Percentiles rank a stretch among this genome's conserved stretches.
Evolutionary conservation across 1,139 yeast genomes (phyloP).

Genomic region (Casaregolazyma suthepensis): DNA sequence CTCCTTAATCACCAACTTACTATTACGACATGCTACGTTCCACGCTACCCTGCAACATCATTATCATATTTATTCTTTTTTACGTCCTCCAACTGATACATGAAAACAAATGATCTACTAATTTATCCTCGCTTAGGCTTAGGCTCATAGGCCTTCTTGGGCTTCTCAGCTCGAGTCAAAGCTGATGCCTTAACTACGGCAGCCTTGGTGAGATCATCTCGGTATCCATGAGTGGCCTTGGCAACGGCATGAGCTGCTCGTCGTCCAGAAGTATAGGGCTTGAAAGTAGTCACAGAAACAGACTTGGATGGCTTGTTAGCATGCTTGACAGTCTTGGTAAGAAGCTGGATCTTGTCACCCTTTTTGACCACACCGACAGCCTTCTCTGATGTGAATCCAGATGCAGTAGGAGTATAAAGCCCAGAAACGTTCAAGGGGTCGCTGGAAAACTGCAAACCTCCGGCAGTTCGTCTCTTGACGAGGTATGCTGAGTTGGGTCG

Average conservation of each 20-base stretch:
- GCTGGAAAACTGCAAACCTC: slow-evolving; percentile 40
- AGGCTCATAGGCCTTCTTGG: slow-evolving; percentile 34
- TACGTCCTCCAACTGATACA: not conserved
- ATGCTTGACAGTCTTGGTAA: slow-evolving; percentile 39
- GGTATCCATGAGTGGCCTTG: slow-evolving; percentile 42
- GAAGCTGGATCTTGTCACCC: slow-evolving; percentile 37
- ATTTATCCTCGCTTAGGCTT: slow-evolving; percentile 22
- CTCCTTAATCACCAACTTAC: no score
- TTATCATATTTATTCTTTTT: slow-evolving; percentile 6
- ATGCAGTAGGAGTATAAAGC: slow-evolving; percentile 40
- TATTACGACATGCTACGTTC: not conserved
- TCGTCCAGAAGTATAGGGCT: slow-evolving; percentile 39
- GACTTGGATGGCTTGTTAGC: slow-evolving; percentile 41
- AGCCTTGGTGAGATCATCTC: slow-evolving; percentile 41
- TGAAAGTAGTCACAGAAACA: slow-evolving; percentile 36
- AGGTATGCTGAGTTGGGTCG: slow-evolving; percentile 42
- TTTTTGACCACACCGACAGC: slow-evolving; percentile 40
- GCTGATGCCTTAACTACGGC: slow-evolving; percentile 43
- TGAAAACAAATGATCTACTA: not conserved
- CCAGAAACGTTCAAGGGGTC: slow-evolving; percentile 47
- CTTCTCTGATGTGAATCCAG: slow-evolving; percentile 45
- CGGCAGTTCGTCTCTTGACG: slow-evolving; percentile 39
- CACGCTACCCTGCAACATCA: not conserved
- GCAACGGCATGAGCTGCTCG: slow-evolving; percentile 41
- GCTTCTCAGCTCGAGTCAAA: slow-evolving; percentile 36